Base-by-base conservation (phyloP, 345 rosid species). In the Eutrema heterophyllum region DNA sequence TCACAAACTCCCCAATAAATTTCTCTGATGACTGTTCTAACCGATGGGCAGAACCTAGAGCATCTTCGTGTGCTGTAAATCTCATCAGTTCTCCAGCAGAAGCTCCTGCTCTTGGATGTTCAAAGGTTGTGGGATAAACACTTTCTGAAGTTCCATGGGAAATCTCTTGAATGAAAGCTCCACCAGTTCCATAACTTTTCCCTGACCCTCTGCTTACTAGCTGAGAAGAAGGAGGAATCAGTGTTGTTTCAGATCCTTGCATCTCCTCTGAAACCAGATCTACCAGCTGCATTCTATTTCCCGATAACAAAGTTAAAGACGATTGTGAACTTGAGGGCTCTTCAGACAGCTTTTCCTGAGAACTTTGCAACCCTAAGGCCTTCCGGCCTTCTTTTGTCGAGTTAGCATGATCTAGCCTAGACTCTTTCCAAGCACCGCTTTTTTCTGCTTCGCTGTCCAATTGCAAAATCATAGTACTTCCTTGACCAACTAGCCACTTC, bases 1-100 rank as follows among this genome's bases (percentile, higher is more conserved):
- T 84, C 77, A 95, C 40, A 81, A 89, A 95, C 67, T 92, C 97
- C 57, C 87, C 88, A 56, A 87, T 74, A 63, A 80, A 54, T 70
- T 80, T 85, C 61, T 45, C 52, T 39, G 96, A 89, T 39, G 88
- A 83, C 62, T 84, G 84, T 79, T 87, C 92, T n/a, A 73, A 70
- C 68, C 82, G 86, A 46, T 77, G 83, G 64, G 89, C 88, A 50
- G 97, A 88, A 72, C 77, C 88, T 49, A 92, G 70, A 78, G 88
- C 79, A 87, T 83, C 93, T 68, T 81, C 90, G 11, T n/a, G 78
- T n/a, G 44, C 51, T 7, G 21, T 62, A 72, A 54, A 52, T 56
- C 76, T 70, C 63, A 79, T 50, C 45, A 71, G 76, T 50, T 81
- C 85, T 44, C 60, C 78, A 58, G 67, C 64, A 64, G 65, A 78